Percentiles rank a stretch among this genome's conserved stretches.
phyloP scores from a whole-genome alignment of 371 early-diverging fungal genomes.

The Amoeboradix gromovi region DNA sequence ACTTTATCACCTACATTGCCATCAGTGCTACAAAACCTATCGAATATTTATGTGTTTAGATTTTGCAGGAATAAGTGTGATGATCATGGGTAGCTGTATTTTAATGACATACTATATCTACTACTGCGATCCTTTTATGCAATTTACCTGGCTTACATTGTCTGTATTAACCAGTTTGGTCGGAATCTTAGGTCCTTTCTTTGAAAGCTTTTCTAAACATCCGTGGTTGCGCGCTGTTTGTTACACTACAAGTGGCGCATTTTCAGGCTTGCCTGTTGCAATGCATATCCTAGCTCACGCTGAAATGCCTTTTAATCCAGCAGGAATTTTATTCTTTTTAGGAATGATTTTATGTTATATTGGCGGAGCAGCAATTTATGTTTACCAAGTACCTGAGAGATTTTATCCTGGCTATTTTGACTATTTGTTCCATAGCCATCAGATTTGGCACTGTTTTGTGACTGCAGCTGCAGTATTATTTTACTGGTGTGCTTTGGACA shows the following conservation, averaged over 20 bases:
- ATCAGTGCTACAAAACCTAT: no score
- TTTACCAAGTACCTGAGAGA: slow-evolving; percentile 25
- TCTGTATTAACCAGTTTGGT: slow-evolving; percentile 21
- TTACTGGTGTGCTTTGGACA: no score
- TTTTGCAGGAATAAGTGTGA: slow-evolving; percentile 32
- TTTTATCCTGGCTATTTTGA: slow-evolving; percentile 40
- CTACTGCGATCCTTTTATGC: slow-evolving; percentile 20
- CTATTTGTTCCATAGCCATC: slow-evolving; percentile 37
- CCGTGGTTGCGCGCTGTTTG: slow-evolving; percentile 1
- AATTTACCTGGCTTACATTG: slow-evolving; percentile 17
- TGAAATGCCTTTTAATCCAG: background rate
- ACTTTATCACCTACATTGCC: no score
- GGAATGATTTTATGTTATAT: background rate
- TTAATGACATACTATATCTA: slow-evolving; percentile 29
- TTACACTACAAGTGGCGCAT: slow-evolving; percentile 2
- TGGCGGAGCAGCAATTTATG: slow-evolving; percentile 1
- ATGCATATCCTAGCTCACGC: slow-evolving; percentile 1
- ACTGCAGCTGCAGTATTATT: slow-evolving; percentile 39
- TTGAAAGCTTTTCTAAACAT: background rate
- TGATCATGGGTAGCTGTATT: slow-evolving; percentile 30
- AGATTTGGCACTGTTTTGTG: slow-evolving; percentile 44
- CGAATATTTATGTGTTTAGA: slow-evolving; percentile 31
- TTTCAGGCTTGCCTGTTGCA: background rate
- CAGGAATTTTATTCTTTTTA: background rate
- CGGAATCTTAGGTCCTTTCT: slow-evolving; percentile 16